Base-by-base conservation (phyloP, 108 stramenopile species). In the Poteriospumella lacustris region DNA sequence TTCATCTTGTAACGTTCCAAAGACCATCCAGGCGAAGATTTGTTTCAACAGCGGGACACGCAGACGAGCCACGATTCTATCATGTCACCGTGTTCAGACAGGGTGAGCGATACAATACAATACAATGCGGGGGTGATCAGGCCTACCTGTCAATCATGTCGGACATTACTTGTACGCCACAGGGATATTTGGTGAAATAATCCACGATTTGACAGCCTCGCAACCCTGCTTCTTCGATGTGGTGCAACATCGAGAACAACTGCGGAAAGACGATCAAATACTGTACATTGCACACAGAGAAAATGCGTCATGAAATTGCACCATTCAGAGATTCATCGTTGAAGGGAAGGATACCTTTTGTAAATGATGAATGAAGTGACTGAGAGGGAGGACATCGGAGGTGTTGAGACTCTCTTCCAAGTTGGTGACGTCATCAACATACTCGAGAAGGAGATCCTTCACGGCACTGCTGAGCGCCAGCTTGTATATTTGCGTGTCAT, bases 171-270 rank as follows among this genome's bases (percentile, higher is more conserved):
- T n/a, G 70, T 38, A 73, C 5, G 33, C 41, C 70, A 73, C 9
- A 73, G 31, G 15, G 12, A 9, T 26, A 15, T 3, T 12, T 3
- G 33, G 47, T 5, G 28, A 73, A 56, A 56, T 73, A 73, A 24
- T 73, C 70, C 41, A 73, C 26, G 12, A 73, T 5, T 38, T 73
- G 70, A 56, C 70, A 73, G 26, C 70, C 70, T 12, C 3, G 12
- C 28, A 73, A n/a, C 9, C 42, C 5, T 28, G 26, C 33, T 34
- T 15, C 33, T 42, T 73, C 70, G 3, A 73, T 34, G 26, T 73
- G 31, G 36, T 52, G 15, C 44, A 44, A 73, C 70, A 73, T 73
- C 3, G 36, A 15, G n/a, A 52, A 56, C 36, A 73, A 19, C 31
- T 5, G 26, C 15, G 70, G 70, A 52, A 73, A 56, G 12, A 24